A percentile compares a stretch with the other conserved stretches of the same genome.
phyloP scores from a whole-genome alignment of 1,284 basidiomycete species.

The Coniophora puteana region DNA sequence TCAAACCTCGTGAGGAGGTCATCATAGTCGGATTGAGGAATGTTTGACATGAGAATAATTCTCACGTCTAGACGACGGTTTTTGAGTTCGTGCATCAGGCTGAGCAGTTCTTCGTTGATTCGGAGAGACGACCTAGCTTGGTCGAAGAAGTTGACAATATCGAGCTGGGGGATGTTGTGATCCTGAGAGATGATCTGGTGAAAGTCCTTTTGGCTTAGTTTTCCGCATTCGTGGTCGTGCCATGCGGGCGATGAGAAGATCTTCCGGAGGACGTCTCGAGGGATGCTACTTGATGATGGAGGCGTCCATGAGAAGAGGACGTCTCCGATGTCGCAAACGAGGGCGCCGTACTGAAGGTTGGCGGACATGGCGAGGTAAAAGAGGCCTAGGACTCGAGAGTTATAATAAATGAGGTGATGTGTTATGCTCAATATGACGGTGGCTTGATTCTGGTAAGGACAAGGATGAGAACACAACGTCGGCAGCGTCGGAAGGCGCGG shows the following conservation, averaged over 20 bases:
- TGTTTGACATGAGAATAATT: conserved; percentile 59
- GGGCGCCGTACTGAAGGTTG: conserved; percentile 20
- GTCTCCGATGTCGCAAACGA: conserved; percentile 54
- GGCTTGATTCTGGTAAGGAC: too few species aligned
- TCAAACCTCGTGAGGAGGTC: conserved; percentile 41
- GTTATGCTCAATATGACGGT: too few species aligned
- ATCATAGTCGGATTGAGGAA: conserved; percentile 48
- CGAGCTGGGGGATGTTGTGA: conserved; percentile 35
- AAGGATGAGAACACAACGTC: too few species aligned
- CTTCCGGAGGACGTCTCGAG: too few species aligned
- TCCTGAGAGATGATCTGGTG: conserved; percentile 44
- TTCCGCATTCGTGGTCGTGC: conserved; percentile 54
- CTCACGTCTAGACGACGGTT: conserved; percentile 33
- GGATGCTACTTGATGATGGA: conserved; percentile 40
- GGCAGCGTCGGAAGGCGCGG: too few species aligned
- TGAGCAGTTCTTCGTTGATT: conserved; percentile 40
- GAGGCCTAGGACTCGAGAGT: too few species aligned
- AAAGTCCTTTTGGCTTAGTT: conserved; percentile 39
- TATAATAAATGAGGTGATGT: too few species aligned
- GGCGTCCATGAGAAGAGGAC: conserved; percentile 57
- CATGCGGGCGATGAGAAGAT: conserved; percentile 47
- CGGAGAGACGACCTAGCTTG: conserved; percentile 44
- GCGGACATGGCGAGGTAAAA: too few species aligned
- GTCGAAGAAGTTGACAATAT: conserved; percentile 40
- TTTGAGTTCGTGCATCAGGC: conserved; percentile 45